Evolutionary conservation across 345 rosid species (phyloP).

Genomic region (Acer yangbiense): DNA sequence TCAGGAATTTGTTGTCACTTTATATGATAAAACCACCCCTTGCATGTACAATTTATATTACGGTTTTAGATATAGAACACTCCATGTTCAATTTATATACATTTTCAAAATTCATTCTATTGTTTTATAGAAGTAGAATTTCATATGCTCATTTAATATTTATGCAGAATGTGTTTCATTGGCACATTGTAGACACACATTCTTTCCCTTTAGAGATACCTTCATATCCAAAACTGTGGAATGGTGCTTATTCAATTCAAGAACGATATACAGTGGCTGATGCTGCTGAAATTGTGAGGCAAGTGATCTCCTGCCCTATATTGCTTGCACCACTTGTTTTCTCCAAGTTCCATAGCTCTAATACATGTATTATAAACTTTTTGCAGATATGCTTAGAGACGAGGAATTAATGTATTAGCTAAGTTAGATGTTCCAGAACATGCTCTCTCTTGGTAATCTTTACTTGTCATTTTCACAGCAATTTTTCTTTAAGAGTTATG

Average conservation of each 20-base stretch:
- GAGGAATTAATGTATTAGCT: slow-evolving; percentile 69
- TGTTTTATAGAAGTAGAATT: neutral
- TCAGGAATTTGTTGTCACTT: slow-evolving; percentile 5
- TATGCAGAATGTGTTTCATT: slow-evolving; percentile 69
- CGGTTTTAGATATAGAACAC: neutral
- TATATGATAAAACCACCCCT: neutral
- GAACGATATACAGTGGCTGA: slow-evolving; percentile 62
- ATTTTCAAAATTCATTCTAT: neutral
- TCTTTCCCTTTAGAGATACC: slow-evolving; percentile 78
- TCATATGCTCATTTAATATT: neutral
- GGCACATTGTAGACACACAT: slow-evolving; percentile 76
- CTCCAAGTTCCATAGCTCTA: neutral
- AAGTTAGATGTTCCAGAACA: slow-evolving; percentile 85
- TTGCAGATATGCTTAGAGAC: slow-evolving; percentile 56
- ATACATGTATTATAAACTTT: slow-evolving; percentile 7
- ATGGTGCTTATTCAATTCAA: slow-evolving; percentile 60
- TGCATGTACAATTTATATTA: neutral
- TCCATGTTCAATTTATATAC: neutral
- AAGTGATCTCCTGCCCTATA: slow-evolving; percentile 21
- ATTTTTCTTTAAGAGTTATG: neutral
- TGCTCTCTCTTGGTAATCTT: slow-evolving; percentile 63
- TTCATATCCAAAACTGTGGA: slow-evolving; percentile 76
- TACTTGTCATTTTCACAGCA: slow-evolving; percentile 11
- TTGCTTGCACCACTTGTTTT: slow-evolving; percentile 5
- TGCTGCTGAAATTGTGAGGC: slow-evolving; percentile 67